phyloP scores from a whole-genome alignment of 257 asterid species.

The Coffea eugenioides region DNA sequence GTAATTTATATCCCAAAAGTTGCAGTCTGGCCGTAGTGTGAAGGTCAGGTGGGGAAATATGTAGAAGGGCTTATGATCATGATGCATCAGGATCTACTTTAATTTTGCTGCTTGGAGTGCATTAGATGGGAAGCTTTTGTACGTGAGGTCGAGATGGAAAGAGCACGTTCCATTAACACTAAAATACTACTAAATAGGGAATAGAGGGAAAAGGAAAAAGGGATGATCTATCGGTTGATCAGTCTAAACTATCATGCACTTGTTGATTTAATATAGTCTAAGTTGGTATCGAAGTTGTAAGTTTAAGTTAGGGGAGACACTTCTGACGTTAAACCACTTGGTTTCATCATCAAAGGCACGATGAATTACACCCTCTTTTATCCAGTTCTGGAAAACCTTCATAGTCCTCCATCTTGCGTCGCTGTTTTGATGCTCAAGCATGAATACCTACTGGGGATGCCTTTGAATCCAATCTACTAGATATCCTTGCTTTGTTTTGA shows the following conservation, averaged over 20 bases:
- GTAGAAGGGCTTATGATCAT: slow-evolving; percentile 21
- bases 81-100: slow-evolving; percentile 34
- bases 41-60: slow-evolving; percentile 24
- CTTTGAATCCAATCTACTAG: background rate
- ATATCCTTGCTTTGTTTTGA: background rate
- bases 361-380: background rate
- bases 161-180: slow-evolving; percentile 12
- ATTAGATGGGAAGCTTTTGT: slow-evolving; percentile 57
- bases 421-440: background rate
- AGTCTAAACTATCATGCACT: too few species aligned
- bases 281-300: background rate
- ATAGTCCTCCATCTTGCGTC: background rate
- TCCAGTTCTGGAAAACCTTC: background rate
- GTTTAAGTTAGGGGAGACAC: slow-evolving; percentile 6
- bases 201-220: too few species aligned
- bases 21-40: slow-evolving; percentile 33
- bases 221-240: too few species aligned
- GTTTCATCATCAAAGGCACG: slow-evolving; percentile 8
- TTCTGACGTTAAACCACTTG: slow-evolving; percentile 12
- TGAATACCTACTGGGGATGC: background rate
- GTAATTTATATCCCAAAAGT: slow-evolving; percentile 26
- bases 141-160: slow-evolving; percentile 43
- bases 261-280: too few species aligned
- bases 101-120: slow-evolving; percentile 29
- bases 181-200: too few species aligned